These are phyloP conservation scores for Colletotrichum sp. DNA, from an alignment of 2,329 filamentous ascomycete genomes.

Conservation along the genomic window DNA sequence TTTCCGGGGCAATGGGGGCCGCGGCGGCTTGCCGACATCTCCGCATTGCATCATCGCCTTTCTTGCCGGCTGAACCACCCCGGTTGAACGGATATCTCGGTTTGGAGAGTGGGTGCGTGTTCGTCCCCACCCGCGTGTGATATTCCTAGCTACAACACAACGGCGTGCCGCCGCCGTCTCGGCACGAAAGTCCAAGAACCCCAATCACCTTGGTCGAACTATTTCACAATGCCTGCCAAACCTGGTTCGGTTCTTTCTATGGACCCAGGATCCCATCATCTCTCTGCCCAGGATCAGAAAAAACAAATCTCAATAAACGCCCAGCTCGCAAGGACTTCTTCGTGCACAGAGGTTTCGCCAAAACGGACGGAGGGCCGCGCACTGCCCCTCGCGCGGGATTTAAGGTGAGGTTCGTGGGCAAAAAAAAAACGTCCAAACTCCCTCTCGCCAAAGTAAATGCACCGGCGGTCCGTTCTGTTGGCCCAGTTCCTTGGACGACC, in stretches of 20 bases:
- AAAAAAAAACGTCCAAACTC: background rate
- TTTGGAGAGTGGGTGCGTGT: background rate
- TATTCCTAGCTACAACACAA: background rate
- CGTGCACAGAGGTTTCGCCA: background rate
- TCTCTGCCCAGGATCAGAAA: background rate
- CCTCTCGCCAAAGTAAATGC: background rate
- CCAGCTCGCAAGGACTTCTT: background rate
- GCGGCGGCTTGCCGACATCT: background rate
- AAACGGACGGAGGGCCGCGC: background rate
- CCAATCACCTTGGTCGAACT: background rate
- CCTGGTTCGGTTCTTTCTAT: background rate
- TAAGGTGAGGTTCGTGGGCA: background rate
- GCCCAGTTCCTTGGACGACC: conserved; percentile 3
- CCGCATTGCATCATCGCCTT: conserved; percentile 16
- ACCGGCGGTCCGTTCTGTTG: background rate
- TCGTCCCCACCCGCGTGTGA: background rate
- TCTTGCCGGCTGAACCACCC: background rate
- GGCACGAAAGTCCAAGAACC: background rate
- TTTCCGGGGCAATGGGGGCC: background rate
- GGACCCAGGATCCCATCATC: background rate
- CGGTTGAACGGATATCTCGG: background rate
- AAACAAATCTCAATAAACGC: background rate
- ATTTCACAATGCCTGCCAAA: background rate
- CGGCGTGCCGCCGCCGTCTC: background rate
- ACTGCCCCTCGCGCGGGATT: background rate